Base-by-base conservation (phyloP, 1,284 basidiomycete species). In the Sporisorium scitamineum region DNA sequence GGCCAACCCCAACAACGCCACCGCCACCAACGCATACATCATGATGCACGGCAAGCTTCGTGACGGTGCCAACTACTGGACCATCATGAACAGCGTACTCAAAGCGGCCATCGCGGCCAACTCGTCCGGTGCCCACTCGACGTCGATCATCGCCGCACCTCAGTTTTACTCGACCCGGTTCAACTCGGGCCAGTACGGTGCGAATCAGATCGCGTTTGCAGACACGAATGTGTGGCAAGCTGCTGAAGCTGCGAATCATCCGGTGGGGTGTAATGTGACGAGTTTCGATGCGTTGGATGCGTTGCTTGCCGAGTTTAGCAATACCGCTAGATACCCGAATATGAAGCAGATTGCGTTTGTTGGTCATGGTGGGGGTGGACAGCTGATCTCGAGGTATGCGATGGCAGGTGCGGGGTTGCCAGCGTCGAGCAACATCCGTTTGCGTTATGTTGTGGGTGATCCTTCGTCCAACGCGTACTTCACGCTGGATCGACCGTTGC, bases 311-410 rank as follows among this genome's bases (percentile, higher is more conserved):
- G 64, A 77, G 39, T 82, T 85, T 45, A 58, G 76, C 57, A 50
- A 82, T 53, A 39, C 56, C 26, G 16, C 34, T 7, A 73, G 66
- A 37, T 85, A 79, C 60, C 82, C 83, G 3, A 68, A 56, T 20
- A 66, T 85, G 77, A 70, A 70, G 55, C 77, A 76, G 54, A 69
- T 85, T 47, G 80, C 80, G 0, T 62, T 85, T 42, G 78, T 84
- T n/a, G 84, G 84, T 7, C 84, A 85, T 26, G 84, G 83, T 14
- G 84, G 80, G 8, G 84, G 84, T 42, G 84, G 53, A 13, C 84
- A 85, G 54, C 55, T 84, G 18, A 78, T 82, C 39, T 76, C 77
- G 50, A 67, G 84, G n/a, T 85, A 84, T 45, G 80, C 84, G 0
- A 66, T 78, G 9, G 67, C 80, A 1, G 79, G 83, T 10, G 72